Conservation (phyloP, 2,329 filamentous ascomycete genomes). For the Aspergillus glaucus region DNA sequence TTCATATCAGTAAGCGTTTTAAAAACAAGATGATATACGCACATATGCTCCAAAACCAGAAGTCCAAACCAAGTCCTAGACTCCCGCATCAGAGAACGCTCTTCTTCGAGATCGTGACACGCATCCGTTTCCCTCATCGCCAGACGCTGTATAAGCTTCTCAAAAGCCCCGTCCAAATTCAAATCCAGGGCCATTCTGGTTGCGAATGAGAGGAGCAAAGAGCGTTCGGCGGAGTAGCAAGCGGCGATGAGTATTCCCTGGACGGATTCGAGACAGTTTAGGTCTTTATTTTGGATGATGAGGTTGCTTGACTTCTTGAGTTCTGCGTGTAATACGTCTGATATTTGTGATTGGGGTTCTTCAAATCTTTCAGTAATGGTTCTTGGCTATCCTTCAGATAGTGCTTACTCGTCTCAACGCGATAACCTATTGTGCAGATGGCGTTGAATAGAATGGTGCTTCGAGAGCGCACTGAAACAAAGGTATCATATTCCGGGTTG, state of each 20-base stretch:
- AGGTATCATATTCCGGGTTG: conserved; percentile 40
- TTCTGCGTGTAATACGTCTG: conserved; percentile 41
- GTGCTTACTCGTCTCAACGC: conserved; percentile 30
- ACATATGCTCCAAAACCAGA: conserved; percentile 48
- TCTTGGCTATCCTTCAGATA: not conserved
- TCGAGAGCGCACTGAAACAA: conserved; percentile 40
- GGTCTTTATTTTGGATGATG: conserved; percentile 35
- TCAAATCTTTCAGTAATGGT: not conserved
- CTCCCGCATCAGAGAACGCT: conserved; percentile 36
- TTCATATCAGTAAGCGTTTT: conserved; percentile 1
- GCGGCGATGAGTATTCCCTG: conserved; percentile 49
- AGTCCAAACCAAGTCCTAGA: conserved; percentile 49
- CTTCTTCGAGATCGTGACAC: conserved; percentile 14
- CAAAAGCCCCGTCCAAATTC: conserved; percentile 40
- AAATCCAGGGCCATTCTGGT: conserved; percentile 47
- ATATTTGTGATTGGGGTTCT: conserved; percentile 26
- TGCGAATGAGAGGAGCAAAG: conserved; percentile 46
- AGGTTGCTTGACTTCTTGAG: conserved; percentile 42
- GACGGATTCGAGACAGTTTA: conserved; percentile 43
- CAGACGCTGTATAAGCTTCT: conserved; percentile 29
- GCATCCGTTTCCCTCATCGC: conserved; percentile 19
- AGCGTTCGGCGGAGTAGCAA: conserved; percentile 49
- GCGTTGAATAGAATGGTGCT: conserved; percentile 48
- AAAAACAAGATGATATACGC: not conserved
- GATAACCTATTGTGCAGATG: conserved; percentile 49